These are phyloP conservation scores for Kodamaea ohmeri DNA, from an alignment of 1,139 yeast genomes.

Conservation along the genomic window DNA sequence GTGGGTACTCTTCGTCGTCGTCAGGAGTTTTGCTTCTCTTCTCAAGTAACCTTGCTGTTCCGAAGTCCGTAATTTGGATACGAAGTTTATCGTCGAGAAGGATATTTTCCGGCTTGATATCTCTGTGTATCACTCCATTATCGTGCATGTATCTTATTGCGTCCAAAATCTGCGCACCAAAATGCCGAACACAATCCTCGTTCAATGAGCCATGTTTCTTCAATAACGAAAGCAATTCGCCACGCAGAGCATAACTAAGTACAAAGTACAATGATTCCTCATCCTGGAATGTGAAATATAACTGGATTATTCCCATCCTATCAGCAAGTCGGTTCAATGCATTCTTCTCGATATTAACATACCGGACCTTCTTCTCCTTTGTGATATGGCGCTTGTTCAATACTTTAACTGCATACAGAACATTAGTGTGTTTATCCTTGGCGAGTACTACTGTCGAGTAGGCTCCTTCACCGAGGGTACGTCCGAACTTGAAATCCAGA, in stretches of 20 bases:
- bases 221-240: slow-evolving; percentile 79
- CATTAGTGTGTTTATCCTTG: slow-evolving; percentile 67
- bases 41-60: slow-evolving; percentile 66
- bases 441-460: slow-evolving; percentile 93
- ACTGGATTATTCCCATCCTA: slow-evolving; percentile 69
- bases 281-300: slow-evolving; percentile 93
- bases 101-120: slow-evolving; percentile 76
- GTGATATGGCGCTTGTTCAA: slow-evolving; percentile 92
- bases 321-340: slow-evolving; percentile 82
- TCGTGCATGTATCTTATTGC: slow-evolving; percentile 69
- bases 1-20: slow-evolving; percentile 41
- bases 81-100: slow-evolving; percentile 61
- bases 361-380: slow-evolving; percentile 91
- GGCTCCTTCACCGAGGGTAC: slow-evolving; percentile 91
- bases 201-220: slow-evolving; percentile 76
- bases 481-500: slow-evolving; percentile 82
- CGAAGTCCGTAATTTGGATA: slow-evolving; percentile 76
- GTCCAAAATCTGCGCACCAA: slow-evolving; percentile 60
- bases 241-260: slow-evolving; percentile 88
- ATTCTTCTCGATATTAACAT: slow-evolving; percentile 93
- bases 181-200: slow-evolving; percentile 74
- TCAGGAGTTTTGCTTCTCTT: slow-evolving; percentile 29
- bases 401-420: slow-evolving; percentile 85
- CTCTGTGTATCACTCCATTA: slow-evolving; percentile 77
- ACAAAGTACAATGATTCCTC: slow-evolving; percentile 85